Evolutionary conservation across 2,329 filamentous ascomycete genomes (phyloP).

Genomic region (Annulohypoxylon truncatum): DNA sequence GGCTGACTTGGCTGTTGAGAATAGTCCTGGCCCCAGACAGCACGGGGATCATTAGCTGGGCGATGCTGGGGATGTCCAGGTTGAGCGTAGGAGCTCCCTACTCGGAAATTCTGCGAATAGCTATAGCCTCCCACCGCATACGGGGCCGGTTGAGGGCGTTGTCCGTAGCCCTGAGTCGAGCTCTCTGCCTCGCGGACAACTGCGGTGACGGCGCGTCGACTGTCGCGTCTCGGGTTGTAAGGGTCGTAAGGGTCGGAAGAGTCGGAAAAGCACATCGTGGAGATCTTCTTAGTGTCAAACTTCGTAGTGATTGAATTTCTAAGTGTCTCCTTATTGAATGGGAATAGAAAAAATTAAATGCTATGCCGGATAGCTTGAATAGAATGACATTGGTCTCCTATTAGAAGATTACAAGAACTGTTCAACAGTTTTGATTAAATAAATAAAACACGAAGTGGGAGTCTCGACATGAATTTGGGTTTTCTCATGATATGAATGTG

Average conservation of each 20-base stretch:
- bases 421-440: neutral
- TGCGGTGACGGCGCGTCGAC: neutral
- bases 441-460: neutral
- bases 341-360: neutral
- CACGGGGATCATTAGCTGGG: constrained; percentile 37
- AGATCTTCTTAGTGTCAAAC: neutral
- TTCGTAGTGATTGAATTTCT: neutral
- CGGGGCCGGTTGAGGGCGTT: constrained; percentile 23
- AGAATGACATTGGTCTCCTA: neutral
- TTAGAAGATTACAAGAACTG: neutral
- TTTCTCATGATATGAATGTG: neutral
- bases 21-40: constrained; percentile 34
- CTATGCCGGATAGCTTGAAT: constrained; percentile 22
- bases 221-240: neutral
- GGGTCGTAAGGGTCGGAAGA: neutral
- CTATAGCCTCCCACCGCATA: neutral
- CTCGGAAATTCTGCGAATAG: neutral
- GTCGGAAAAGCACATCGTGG: constrained; percentile 31
- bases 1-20: constrained; percentile 2
- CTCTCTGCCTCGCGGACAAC: neutral
- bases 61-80: constrained; percentile 18
- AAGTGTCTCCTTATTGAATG: neutral
- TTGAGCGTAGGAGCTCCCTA: constrained; percentile 41
- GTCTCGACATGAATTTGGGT: neutral
- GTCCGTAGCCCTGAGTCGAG: constrained; percentile 41